Percentiles rank a stretch among this genome's conserved stretches.
Evolutionary conservation across 164 flowering plant species (phyloP).

Genomic region (Euptelea pleiosperma): DNA sequence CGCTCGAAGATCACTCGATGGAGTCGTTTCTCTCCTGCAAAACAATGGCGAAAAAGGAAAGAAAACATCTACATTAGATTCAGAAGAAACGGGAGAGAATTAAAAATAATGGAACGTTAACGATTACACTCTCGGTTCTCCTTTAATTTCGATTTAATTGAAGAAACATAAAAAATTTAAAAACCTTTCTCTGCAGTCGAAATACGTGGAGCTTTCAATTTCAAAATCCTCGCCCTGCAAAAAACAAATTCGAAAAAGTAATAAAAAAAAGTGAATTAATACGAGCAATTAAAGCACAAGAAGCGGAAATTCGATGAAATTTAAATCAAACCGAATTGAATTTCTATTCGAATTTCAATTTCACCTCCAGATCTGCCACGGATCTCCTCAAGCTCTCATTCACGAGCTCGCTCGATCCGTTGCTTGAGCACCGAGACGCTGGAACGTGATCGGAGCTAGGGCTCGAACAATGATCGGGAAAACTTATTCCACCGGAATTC

Average conservation of each 20-base stretch:
- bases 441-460: slow-evolving; percentile 15
- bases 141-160: slow-evolving; percentile 2
- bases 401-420: slow-evolving; percentile 26
- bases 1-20: slow-evolving; percentile 29
- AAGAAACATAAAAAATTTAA: background rate
- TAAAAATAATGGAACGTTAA: background rate
- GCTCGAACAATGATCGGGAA: slow-evolving; percentile 9
- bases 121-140: background rate
- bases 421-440: slow-evolving; percentile 30
- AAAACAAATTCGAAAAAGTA: background rate
- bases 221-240: slow-evolving; percentile 38
- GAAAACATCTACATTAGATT: too few relatives aligned
- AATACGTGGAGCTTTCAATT: slow-evolving; percentile 32
- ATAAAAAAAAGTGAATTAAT: background rate
- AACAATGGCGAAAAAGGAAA: background rate
- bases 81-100: background rate
- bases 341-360: slow-evolving; percentile 9
- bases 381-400: slow-evolving; percentile 19
- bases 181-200: slow-evolving; percentile 34
- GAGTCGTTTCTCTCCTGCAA: slow-evolving; percentile 35
- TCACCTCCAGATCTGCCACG: slow-evolving; percentile 49
- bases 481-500: background rate
- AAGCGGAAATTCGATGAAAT: slow-evolving; percentile 11
- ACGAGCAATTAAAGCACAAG: slow-evolving; percentile 6
- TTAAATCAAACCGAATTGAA: background rate